These are phyloP conservation scores for Ustilago bromivora DNA, from an alignment of 1,284 basidiomycete genomes.

Conservation along the genomic window DNA sequence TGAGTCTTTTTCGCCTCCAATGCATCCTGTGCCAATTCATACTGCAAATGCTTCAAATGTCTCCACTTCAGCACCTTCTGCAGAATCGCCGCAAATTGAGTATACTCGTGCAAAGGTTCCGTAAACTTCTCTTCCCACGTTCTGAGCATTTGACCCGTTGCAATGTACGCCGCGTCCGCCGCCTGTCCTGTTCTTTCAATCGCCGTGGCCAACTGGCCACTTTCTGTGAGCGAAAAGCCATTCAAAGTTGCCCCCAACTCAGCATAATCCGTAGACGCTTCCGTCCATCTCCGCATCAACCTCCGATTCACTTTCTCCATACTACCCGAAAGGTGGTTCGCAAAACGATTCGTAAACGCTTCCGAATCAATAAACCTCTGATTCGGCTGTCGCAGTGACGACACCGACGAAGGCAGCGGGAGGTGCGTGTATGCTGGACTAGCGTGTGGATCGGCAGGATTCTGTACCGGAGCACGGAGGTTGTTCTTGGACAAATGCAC, in stretches of 20 bases:
- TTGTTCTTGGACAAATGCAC: constrained; percentile 93
- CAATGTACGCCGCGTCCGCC: constrained; percentile 91
- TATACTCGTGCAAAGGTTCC: constrained; percentile 94
- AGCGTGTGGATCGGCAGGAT: constrained; percentile 84
- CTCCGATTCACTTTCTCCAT: constrained; percentile 97
- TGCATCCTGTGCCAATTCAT: constrained; percentile 93
- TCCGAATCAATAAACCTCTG: constrained; percentile 92
- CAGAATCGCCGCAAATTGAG: constrained; percentile 93
- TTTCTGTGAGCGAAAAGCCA: constrained; percentile 91
- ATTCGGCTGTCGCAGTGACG: constrained; percentile 58
- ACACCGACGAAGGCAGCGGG: constrained; percentile 80
- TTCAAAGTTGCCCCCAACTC: constrained; percentile 96
- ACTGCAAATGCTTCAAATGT: constrained; percentile 98
- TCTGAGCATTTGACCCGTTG: constrained; percentile 76
- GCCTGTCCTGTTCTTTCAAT: constrained; percentile 95
- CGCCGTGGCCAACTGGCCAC: constrained; percentile 78
- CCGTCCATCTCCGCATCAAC: constrained; percentile 92
- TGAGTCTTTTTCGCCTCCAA: constrained; percentile 87
- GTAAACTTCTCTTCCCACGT: constrained; percentile 80
- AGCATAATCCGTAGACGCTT: constrained; percentile 88
- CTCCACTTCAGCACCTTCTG: constrained; percentile 92
- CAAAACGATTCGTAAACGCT: constrained; percentile 94
- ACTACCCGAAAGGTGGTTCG: constrained; percentile 85
- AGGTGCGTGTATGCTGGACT: constrained; percentile 84
- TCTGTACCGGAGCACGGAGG: constrained; percentile 92